Evolutionary conservation across 306 rosid genomes (phyloP).

Genomic region (Begonia masoniana): DNA sequence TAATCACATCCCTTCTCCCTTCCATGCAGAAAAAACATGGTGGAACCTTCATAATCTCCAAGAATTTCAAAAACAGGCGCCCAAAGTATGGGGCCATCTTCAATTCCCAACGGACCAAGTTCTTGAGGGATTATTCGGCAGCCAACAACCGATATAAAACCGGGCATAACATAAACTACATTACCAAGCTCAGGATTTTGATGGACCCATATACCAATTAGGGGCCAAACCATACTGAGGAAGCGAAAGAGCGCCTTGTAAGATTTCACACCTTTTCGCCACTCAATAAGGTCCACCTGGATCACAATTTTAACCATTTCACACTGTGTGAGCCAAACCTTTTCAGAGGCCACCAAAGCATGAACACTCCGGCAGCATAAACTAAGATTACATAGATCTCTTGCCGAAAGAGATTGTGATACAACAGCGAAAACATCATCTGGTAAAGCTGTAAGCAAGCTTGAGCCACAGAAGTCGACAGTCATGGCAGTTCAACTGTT

Average conservation of each 20-base stretch:
- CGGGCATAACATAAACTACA: constrained; percentile 89
- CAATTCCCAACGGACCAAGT: constrained; percentile 86
- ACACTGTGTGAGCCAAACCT: constrained; percentile 73
- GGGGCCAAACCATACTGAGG: constrained; percentile 38
- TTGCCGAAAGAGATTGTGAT: constrained; percentile 41
- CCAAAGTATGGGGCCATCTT: constrained; percentile 87
- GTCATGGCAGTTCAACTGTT: constrained; percentile 15
- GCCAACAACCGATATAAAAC: constrained; percentile 83
- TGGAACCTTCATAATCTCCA: constrained; percentile 48
- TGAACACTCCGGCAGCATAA: constrained; percentile 48
- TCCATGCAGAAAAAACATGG: constrained; percentile 64
- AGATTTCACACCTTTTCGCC: constrained; percentile 56
- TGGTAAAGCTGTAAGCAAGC: constrained; percentile 47
- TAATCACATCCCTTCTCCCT: constrained; percentile 54
- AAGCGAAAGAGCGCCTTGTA: constrained; percentile 83
- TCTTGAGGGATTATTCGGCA: constrained; percentile 92
- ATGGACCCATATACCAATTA: constrained; percentile 95
- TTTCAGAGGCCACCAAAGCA: constrained; percentile 49
- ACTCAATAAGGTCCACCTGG: constrained; percentile 47
- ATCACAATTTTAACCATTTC: constrained; percentile 38
- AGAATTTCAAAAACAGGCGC: constrained; percentile 83
- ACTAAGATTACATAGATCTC: constrained; percentile 60
- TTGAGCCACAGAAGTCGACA: constrained; percentile 33
- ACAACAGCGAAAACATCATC: constrained; percentile 59
- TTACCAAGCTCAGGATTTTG: constrained; percentile 99